phyloP scores from a whole-genome alignment of 1,284 basidiomycete species.

The Volvariella volvacea region DNA sequence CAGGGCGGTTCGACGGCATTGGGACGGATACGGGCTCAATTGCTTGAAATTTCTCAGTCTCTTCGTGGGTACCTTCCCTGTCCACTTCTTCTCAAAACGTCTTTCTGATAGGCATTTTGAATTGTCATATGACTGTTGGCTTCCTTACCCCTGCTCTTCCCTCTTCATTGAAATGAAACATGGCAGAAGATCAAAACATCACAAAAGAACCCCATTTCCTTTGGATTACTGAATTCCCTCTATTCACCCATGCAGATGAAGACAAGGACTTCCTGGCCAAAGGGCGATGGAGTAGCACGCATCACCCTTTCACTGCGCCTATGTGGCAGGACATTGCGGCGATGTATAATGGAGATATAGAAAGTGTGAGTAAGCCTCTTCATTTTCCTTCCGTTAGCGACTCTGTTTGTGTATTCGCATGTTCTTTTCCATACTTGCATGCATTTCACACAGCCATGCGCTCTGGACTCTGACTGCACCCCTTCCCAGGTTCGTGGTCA shows the following conservation, averaged over 20 bases:
- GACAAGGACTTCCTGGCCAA: conserved; percentile 84
- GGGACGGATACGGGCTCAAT: conserved; percentile 66
- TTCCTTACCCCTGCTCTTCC: not conserved
- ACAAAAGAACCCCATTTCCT: conserved; percentile 72
- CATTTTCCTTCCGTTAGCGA: conserved; percentile 3
- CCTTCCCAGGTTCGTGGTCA: conserved; percentile 75
- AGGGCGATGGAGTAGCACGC: conserved; percentile 86
- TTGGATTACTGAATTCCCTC: conserved; percentile 94
- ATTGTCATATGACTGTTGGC: not conserved
- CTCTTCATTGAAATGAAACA: conserved; percentile 7
- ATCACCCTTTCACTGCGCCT: conserved; percentile 97
- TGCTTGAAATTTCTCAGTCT: conserved; percentile 58
- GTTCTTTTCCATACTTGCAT: conserved; percentile 4
- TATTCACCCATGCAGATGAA: conserved; percentile 83
- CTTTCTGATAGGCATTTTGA: conserved; percentile 1
- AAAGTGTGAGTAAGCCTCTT: conserved; percentile 40
- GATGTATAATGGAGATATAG: conserved; percentile 63
- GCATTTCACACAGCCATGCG: conserved; percentile 7
- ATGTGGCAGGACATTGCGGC: conserved; percentile 79
- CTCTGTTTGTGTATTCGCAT: not conserved
- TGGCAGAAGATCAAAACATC: conserved; percentile 47
- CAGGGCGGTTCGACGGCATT: conserved; percentile 83
- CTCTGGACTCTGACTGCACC: conserved; percentile 2
- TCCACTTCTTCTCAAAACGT: conserved; percentile 10
- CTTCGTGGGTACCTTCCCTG: conserved; percentile 38